phyloP scores from a whole-genome alignment of 495 filamentous ascomycete species.

The Aspergillus funiculosus region DNA sequence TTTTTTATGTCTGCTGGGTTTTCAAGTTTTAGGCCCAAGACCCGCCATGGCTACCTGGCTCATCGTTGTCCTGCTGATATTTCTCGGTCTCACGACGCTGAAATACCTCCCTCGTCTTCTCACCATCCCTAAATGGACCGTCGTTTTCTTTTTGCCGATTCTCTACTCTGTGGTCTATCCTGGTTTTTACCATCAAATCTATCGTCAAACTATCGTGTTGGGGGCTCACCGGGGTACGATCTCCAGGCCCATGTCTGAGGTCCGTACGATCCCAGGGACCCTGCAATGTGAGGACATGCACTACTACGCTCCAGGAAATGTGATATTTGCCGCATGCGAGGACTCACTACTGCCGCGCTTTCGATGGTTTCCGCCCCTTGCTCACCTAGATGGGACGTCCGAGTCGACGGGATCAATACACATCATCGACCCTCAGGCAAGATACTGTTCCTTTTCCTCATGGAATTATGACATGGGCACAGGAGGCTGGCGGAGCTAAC shows the following conservation, averaged over 20 bases:
- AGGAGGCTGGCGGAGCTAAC: slow-evolving; percentile 12
- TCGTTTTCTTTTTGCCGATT: too few species aligned
- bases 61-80: too few species aligned
- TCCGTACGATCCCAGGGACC: slow-evolving; percentile 46
- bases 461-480: not conserved
- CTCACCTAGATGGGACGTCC: slow-evolving; percentile 32
- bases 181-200: too few species aligned
- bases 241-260: not conserved
- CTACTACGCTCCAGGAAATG: slow-evolving; percentile 43
- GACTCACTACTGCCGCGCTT: slow-evolving; percentile 40
- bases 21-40: too few species aligned
- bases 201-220: slow-evolving; percentile 23
- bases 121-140: too few species aligned
- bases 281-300: slow-evolving; percentile 57
- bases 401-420: slow-evolving; percentile 43
- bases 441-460: not conserved
- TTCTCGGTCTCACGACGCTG: too few species aligned
- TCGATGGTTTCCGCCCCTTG: slow-evolving; percentile 52
- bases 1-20: too few species aligned
- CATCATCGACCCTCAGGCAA: slow-evolving; percentile 50
- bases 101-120: too few species aligned
- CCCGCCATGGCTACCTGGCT: too few species aligned
- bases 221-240: slow-evolving; percentile 24
- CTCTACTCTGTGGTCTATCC: too few species aligned
- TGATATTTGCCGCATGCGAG: slow-evolving; percentile 54